These are phyloP conservation scores for Solanum ahanhuiri DNA, from an alignment of 257 asterid genomes.

Conservation along the genomic window DNA sequence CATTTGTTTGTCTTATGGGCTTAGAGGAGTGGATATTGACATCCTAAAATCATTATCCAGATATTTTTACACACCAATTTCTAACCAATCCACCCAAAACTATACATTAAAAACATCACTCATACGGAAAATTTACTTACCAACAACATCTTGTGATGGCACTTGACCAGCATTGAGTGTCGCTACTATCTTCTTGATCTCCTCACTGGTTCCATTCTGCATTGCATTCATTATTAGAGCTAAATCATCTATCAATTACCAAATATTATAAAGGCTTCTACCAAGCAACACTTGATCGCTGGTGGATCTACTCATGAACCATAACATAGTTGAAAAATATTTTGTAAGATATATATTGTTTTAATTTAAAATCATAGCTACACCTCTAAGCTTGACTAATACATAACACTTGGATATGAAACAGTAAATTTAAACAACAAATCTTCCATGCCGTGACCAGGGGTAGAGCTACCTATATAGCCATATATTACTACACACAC, in stretches of 20 bases:
- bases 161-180: constrained; percentile 73
- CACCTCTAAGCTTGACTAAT: neutral
- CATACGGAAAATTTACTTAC: constrained; percentile 30
- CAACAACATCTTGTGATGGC: constrained; percentile 85
- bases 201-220: constrained; percentile 87
- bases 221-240: neutral
- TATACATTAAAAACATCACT: neutral
- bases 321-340: neutral
- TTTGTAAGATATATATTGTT: neutral
- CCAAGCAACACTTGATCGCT: neutral
- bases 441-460: neutral
- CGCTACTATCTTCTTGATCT: constrained; percentile 80
- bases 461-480: neutral
- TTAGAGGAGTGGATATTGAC: neutral
- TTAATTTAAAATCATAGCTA: neutral
- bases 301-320: neutral
- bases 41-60: neutral
- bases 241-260: neutral
- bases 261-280: neutral
- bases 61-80: neutral
- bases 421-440: neutral
- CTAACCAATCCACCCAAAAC: neutral
- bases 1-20: neutral
- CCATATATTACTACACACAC: neutral
- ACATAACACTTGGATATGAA: neutral